Evolutionary conservation across 2,329 filamentous ascomycete species (phyloP), one percentile per base, ranked within the genome.

Genomic region (Cylindrodendrum hubeiense): DNA sequence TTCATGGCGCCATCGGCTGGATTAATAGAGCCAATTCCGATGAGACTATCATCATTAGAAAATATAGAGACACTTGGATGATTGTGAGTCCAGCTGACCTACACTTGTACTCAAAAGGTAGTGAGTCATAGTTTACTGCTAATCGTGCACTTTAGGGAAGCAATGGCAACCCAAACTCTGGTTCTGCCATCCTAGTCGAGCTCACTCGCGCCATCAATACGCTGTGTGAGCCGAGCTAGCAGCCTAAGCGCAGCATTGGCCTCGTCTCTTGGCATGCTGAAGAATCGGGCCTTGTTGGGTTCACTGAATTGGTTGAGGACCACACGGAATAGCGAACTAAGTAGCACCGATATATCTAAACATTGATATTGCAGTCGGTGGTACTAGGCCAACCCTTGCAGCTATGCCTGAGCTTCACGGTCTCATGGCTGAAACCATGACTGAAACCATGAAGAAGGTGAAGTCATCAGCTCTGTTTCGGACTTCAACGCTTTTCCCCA

Each of bases 291-390:
- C 82, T 96, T 1, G 79, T 97, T 8, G 94, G 93, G 1, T 93
- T 90, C 4, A 95, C 93, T 0, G 93, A 97, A 75, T 97, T 93
- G 92, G 92, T 97, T 0, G 93, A 97, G 75, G 93, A 97, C 63
- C 90, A 93, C 65, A 78, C 94, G 1, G 89, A 91, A 0, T 96
- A 92, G 93, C 86, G 97, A 2, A 87, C 85, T 0, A 88, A 17
- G 88, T 90, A 0, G 89, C 91, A 8, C 87, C 96, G 55, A 88
- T 91, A 0, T 97, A 97, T 71, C 81, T 97, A 57, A 97, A 97
- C 73, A 89, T 96, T 30, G 93, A 96, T 74, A 89, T 94, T 7
- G 93, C 87, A 3, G 76, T 81, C 1, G 77, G 79, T 2, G 93
- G 93, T 0, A 85, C 86, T 0, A 68, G 83, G 8, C 91, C 92